These are phyloP conservation scores for Monosporascus sp. DNA, from an alignment of 2,329 filamentous ascomycete species.

Conservation along the genomic window DNA sequence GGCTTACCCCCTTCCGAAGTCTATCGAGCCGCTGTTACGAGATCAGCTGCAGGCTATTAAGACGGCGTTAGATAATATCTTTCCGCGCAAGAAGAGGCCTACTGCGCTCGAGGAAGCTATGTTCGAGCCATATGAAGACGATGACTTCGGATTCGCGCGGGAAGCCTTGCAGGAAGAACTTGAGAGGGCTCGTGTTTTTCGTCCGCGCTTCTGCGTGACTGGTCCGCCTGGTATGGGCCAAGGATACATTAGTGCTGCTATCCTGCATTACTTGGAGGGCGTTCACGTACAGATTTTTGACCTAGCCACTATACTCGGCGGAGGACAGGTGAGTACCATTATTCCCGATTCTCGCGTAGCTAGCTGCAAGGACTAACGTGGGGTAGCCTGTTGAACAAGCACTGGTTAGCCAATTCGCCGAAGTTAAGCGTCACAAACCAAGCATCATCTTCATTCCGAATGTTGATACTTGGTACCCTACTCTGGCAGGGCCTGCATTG, in stretches of 20 bases:
- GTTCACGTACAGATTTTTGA: slow-evolving; percentile 95
- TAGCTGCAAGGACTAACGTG: slow-evolving; percentile 19
- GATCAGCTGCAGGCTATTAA: slow-evolving; percentile 68
- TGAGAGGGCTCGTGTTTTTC: slow-evolving; percentile 80
- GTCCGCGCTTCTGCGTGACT: slow-evolving; percentile 78
- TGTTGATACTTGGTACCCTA: slow-evolving; percentile 79
- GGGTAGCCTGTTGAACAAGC: slow-evolving; percentile 72
- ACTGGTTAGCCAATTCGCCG: slow-evolving; percentile 83
- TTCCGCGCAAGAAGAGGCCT: slow-evolving; percentile 80
- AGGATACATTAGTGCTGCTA: slow-evolving; percentile 76
- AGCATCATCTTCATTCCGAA: slow-evolving; percentile 93
- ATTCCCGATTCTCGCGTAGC: neutral
- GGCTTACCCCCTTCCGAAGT: slow-evolving; percentile 72
- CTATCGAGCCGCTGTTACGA: slow-evolving; percentile 75
- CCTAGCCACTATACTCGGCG: slow-evolving; percentile 78
- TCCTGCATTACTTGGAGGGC: slow-evolving; percentile 88
- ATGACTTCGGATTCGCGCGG: slow-evolving; percentile 77
- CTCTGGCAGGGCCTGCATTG: slow-evolving; percentile 58
- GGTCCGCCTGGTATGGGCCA: slow-evolving; percentile 92
- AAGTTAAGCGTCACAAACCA: slow-evolving; percentile 90
- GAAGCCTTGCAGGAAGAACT: slow-evolving; percentile 76
- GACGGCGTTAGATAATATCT: slow-evolving; percentile 63
- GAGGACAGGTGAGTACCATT: slow-evolving; percentile 60
- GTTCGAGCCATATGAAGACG: slow-evolving; percentile 79
- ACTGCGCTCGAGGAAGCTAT: slow-evolving; percentile 93